Conservation (phyloP, 208 protist genomes). For the Trypanosoma avium region DNA sequence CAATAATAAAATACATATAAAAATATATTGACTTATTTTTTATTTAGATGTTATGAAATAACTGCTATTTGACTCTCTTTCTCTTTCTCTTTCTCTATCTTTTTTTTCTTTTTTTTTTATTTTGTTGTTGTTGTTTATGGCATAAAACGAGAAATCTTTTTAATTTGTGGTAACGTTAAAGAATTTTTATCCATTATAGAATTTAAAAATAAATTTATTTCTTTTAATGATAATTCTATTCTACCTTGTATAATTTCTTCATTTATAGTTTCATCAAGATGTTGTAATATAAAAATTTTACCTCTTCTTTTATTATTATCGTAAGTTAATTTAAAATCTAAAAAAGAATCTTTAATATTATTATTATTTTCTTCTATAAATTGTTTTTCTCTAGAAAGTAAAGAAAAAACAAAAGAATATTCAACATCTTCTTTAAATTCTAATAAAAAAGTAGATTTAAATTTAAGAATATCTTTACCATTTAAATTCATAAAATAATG, state of each 20-base stretch:
- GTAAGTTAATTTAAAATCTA: neutral
- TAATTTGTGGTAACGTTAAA: neutral
- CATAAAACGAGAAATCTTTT: conserved; percentile 4
- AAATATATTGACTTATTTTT: too few relatives aligned
- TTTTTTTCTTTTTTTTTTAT: neutral
- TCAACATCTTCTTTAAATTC: conserved; percentile 19
- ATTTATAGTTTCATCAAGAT: neutral
- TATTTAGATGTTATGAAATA: too few relatives aligned
- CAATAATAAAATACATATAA: too few relatives aligned
- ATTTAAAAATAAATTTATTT: neutral
- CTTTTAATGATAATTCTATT: conserved; percentile 1
- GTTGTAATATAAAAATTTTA: neutral
- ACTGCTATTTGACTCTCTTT: too few relatives aligned
- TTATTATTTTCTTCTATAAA: neutral
- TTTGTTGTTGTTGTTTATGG: neutral
- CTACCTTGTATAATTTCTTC: neutral
- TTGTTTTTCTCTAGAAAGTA: neutral
- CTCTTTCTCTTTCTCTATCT: too few relatives aligned
- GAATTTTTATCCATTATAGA: neutral
- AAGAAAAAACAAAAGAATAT: neutral
- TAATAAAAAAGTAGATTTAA: conserved; percentile 13
- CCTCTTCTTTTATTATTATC: neutral
- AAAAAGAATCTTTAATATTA: neutral
- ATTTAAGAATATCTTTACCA: conserved; percentile 24
- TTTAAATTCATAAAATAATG: conserved; percentile 31